These are phyloP conservation scores for Beauveria pseudobassiana DNA, from an alignment of 2,329 filamentous ascomycete species.

Conservation along the genomic window DNA sequence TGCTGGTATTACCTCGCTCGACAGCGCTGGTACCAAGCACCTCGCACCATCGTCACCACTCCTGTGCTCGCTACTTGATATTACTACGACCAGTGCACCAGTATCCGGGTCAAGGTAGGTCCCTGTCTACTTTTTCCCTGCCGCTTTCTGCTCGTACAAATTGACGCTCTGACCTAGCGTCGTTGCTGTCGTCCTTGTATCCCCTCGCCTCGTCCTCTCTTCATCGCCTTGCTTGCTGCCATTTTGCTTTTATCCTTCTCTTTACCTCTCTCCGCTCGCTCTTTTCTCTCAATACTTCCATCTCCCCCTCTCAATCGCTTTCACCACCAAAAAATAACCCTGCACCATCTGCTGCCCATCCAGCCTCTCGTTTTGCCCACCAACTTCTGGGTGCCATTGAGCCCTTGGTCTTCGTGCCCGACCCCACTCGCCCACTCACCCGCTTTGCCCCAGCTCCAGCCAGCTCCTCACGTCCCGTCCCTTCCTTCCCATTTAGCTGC, in stretches of 20 bases:
- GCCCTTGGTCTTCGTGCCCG: slow-evolving; percentile 2
- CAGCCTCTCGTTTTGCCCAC: not conserved
- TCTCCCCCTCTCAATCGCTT: not conserved
- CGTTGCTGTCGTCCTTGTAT: not conserved
- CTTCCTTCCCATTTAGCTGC: slow-evolving; percentile 2
- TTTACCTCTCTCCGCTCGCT: not conserved
- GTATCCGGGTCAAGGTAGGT: no score
- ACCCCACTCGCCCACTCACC: slow-evolving; percentile 9
- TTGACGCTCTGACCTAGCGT: not conserved
- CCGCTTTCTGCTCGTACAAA: not conserved
- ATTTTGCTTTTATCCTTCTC: not conserved
- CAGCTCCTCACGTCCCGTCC: slow-evolving; percentile 7
- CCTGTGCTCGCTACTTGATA: no score
- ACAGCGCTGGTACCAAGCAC: not conserved
- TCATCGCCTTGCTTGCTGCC: not conserved
- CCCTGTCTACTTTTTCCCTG: no score
- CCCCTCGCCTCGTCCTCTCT: not conserved
- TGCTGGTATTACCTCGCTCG: not conserved
- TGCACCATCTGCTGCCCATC: not conserved
- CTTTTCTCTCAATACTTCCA: not conserved
- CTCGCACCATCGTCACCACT: no score
- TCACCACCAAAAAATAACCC: not conserved
- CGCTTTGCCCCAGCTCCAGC: slow-evolving; percentile 7
- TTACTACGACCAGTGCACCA: no score
- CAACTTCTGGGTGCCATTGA: not conserved